Base-by-base conservation (phyloP, 495 filamentous ascomycete species). In the Talaromyces trachyspermus region DNA sequence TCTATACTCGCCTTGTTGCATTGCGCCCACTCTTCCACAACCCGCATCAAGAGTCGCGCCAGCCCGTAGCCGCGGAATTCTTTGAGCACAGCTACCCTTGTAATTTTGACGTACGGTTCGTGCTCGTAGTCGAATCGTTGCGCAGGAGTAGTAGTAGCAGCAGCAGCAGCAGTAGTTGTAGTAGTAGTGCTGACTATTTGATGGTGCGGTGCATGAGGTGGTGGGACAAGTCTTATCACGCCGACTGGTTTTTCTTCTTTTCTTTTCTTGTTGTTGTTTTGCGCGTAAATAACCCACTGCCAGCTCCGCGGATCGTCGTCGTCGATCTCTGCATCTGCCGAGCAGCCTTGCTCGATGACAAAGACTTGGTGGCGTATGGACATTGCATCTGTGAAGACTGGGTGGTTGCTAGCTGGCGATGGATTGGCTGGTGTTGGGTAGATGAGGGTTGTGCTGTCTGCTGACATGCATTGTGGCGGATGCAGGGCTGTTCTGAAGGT, bases 281-380 rank as follows among this genome's bases (percentile, higher is more conserved):
- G 15, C 0, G 77, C 78, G 64, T 89, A 94, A 22, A 81, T 65
- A 23, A 95, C 77, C 84, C 86, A 95, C 61, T 95, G 89, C 69
- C 79, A 88, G 50, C 77, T 80, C 6, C 86, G 76, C 2, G 66
- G 15, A 61, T 97, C 91, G 61, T 95, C 88, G 2, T 63, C 63
- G 67, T 97, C 91, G 55, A 85, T 70, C 56, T 97, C 91, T 54
- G 75, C 74, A 2, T 78, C 76, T 0, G 78, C 60, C 0, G 83
- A 75, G 22, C 85, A 77, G 9, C 69, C 53, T 54, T 95, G 90
- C 62, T 95, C 89, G 17, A 72, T 48, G 11, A 89, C 78, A 62
- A 88, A 96, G 53, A 96, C 90, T 25, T 65, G 59, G 48, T 82
- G 71, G 43, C 91, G 85, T 41, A 97, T 78, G 19, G 65, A 56